A percentile compares a stretch with the other conserved stretches of the same genome.
phyloP scores from a whole-genome alignment of 805 yeast genomes.

The Grigorovia transvaalensis region DNA sequence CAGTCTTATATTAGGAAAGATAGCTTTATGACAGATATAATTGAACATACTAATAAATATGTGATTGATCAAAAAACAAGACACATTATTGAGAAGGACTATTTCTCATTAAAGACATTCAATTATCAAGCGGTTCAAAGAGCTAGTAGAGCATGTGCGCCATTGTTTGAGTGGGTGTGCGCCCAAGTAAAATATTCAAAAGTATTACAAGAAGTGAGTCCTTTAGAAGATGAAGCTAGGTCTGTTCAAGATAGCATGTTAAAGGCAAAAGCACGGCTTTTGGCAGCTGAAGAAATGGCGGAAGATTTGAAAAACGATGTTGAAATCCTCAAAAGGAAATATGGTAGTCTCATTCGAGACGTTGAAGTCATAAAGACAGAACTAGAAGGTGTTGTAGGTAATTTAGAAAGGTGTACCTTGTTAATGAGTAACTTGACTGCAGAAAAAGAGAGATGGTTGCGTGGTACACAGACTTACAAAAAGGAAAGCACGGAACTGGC shows the following conservation, averaged over 20 bases:
- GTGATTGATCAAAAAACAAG: slow-evolving; percentile 48
- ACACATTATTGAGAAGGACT: slow-evolving; percentile 44
- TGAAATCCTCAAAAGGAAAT: slow-evolving; percentile 52
- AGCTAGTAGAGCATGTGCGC: slow-evolving; percentile 95
- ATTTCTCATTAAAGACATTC: slow-evolving; percentile 52
- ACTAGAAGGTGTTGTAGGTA: slow-evolving; percentile 49
- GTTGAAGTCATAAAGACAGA: slow-evolving; percentile 66
- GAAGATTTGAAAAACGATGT: slow-evolving; percentile 60
- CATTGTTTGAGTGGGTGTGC: slow-evolving; percentile 74
- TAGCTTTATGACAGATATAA: slow-evolving; percentile 77
- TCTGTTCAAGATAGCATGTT: slow-evolving; percentile 48
- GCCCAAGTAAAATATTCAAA: slow-evolving; percentile 78
- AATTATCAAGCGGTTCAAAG: slow-evolving; percentile 67
- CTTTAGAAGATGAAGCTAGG: slow-evolving; percentile 56
- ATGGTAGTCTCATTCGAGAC: slow-evolving; percentile 68
- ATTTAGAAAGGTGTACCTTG: slow-evolving; percentile 50
- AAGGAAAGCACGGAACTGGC: slow-evolving; percentile 36
- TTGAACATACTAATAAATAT: slow-evolving; percentile 53
- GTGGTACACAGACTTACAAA: slow-evolving; percentile 42
- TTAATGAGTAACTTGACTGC: slow-evolving; percentile 52
- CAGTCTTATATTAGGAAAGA: slow-evolving; percentile 72
- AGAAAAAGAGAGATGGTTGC: slow-evolving; percentile 72
- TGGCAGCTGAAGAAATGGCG: slow-evolving; percentile 77
- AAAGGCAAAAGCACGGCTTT: slow-evolving; percentile 55
- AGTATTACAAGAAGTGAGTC: slow-evolving; percentile 62